Conservation (phyloP, 2,329 filamentous ascomycete species). For the Alternaria brassicae region DNA sequence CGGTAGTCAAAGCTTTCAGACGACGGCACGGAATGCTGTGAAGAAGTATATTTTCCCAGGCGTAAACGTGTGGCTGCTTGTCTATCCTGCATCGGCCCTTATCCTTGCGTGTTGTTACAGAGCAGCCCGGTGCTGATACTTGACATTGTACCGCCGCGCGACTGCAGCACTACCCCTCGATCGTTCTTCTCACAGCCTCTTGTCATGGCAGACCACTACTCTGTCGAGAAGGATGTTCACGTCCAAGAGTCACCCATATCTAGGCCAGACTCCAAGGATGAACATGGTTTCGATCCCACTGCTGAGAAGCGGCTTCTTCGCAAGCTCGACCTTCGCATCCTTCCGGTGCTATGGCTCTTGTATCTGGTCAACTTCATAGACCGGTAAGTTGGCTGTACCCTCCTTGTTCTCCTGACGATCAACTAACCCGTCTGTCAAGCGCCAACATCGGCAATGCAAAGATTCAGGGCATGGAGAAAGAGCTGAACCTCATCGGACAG, state of each 20-base stretch:
- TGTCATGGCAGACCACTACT: conserved; percentile 9
- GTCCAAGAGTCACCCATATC: conserved; percentile 15
- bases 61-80: not conserved
- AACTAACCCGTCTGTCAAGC: conserved; percentile 9
- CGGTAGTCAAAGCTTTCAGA: not conserved
- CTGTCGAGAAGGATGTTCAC: conserved; percentile 19
- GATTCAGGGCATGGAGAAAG: conserved; percentile 46
- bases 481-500: conserved; percentile 45
- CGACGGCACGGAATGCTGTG: not conserved
- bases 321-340: conserved; percentile 41
- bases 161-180: not conserved
- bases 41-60: not conserved
- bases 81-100: not conserved
- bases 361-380: conserved; percentile 47
- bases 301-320: conserved; percentile 37
- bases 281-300: conserved; percentile 29
- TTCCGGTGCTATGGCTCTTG: conserved; percentile 44
- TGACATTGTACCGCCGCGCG: not conserved
- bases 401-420: not conserved
- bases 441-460: conserved; percentile 47
- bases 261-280: conserved; percentile 7
- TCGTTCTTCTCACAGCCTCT: not conserved
- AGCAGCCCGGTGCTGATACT: not conserved
- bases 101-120: not conserved
- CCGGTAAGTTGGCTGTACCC: conserved; percentile 17